Percentiles rank a stretch among this genome's conserved stretches.
Conservation (phyloP, 2,329 filamentous ascomycete genomes). For the Hirsutella minnesotensis region DNA sequence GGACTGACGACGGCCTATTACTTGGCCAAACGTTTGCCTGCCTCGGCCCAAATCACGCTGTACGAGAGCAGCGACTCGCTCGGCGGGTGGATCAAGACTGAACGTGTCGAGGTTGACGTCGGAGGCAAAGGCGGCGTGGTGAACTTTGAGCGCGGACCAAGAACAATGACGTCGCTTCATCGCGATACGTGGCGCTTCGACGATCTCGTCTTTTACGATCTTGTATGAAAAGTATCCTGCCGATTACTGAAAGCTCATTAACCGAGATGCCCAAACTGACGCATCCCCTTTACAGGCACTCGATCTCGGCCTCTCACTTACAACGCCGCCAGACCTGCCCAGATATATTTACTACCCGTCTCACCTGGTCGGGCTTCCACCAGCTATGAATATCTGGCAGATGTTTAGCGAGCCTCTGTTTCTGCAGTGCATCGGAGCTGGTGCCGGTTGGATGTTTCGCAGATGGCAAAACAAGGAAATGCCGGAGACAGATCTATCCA, state of each 20-base stretch:
- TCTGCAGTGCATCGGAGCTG: conserved; percentile 16
- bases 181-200: conserved; percentile 33
- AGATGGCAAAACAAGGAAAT: conserved; percentile 8
- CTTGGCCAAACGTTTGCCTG: conserved; percentile 54
- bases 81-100: conserved; percentile 76
- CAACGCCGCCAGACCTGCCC: conserved; percentile 31
- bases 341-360: conserved; percentile 87
- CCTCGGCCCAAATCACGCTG: conserved; percentile 58
- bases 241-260: not conserved
- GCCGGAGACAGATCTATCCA: conserved; percentile 19
- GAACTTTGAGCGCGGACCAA: conserved; percentile 73
- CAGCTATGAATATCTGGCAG: conserved; percentile 14
- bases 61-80: conserved; percentile 61
- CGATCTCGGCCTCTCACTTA: conserved; percentile 28
- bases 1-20: conserved; percentile 72
- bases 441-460: conserved; percentile 13
- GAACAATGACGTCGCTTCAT: conserved; percentile 53
- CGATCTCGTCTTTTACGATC: conserved; percentile 54
- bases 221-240: conserved; percentile 37
- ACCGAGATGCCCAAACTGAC: not conserved
- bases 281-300: conserved; percentile 13
- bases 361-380: conserved; percentile 34
- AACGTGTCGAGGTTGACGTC: conserved; percentile 42
- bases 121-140: conserved; percentile 45
- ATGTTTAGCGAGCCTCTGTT: conserved; percentile 21